Evolutionary conservation across 2,329 filamentous ascomycete species (phyloP).

Genomic region (Waltergamsia citrina): DNA sequence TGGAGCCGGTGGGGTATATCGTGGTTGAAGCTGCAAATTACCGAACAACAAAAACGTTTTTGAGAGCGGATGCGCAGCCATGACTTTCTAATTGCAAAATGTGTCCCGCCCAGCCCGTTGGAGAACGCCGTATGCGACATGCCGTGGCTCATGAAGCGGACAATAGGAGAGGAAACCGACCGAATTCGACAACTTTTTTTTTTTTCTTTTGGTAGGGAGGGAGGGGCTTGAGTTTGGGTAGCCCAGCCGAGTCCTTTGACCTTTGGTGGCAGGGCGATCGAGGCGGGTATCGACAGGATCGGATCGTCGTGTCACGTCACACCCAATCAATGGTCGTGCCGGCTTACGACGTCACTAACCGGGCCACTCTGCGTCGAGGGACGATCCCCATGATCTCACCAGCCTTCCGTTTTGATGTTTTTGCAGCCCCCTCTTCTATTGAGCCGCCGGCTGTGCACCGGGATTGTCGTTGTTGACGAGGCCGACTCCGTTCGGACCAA

Average conservation of each 20-base stretch:
- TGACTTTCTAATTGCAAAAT: neutral
- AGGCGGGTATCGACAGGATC: conserved; percentile 1
- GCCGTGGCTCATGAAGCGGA: conserved; percentile 1
- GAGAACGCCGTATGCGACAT: conserved; percentile 3
- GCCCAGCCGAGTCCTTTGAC: too few species aligned
- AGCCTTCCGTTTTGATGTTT: too few species aligned
- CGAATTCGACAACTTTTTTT: conserved; percentile 1
- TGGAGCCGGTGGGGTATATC: neutral
- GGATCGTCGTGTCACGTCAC: neutral
- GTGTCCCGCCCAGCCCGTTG: neutral
- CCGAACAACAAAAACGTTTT: neutral
- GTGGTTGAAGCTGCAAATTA: too few species aligned
- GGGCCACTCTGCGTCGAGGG: too few species aligned
- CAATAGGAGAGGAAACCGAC: neutral
- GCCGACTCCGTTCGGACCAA: conserved; percentile 35
- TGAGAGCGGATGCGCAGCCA: neutral
- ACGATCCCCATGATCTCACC: too few species aligned
- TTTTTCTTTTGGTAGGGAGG: too few species aligned
- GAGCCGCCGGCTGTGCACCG: neutral
- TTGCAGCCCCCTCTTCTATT: too few species aligned
- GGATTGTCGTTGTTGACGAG: conserved; percentile 14
- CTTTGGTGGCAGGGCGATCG: too few species aligned
- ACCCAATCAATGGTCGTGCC: too few species aligned
- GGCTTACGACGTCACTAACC: too few species aligned
- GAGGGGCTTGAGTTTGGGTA: too few species aligned